Conservation (phyloP, 2,329 filamentous ascomycete species). For the Didymosphaeria variabile region DNA sequence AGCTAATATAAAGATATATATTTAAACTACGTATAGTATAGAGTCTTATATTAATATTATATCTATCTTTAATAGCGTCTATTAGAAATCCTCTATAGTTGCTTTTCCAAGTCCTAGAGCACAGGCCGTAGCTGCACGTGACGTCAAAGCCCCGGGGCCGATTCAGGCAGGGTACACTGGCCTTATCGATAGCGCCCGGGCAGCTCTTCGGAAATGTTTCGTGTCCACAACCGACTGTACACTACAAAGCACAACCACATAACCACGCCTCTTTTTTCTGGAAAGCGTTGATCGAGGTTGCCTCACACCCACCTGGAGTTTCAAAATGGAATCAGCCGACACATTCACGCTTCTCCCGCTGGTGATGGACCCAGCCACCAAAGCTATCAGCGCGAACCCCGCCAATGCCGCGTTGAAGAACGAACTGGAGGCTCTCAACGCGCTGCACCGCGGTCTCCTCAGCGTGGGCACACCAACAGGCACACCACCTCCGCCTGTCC, state of each 20-base stretch:
- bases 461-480: slow-evolving; percentile 67
- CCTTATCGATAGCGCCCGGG: slow-evolving; percentile 6
- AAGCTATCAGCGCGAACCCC: slow-evolving; percentile 68
- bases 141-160: not conserved
- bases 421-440: slow-evolving; percentile 76
- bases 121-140: no score
- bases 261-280: not conserved
- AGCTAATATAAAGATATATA: no score
- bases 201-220: slow-evolving; percentile 7
- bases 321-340: slow-evolving; percentile 56
- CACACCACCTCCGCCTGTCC: slow-evolving; percentile 84
- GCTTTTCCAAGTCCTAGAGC: no score
- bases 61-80: no score
- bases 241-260: not conserved
- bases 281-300: not conserved
- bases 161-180: not conserved
- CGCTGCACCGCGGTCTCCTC: slow-evolving; percentile 78
- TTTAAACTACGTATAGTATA: no score
- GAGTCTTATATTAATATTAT: no score
- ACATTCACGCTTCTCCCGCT: slow-evolving; percentile 86
- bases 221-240: not conserved
- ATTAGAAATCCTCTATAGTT: no score
- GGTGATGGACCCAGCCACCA: slow-evolving; percentile 80
- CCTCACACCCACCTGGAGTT: not conserved
- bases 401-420: slow-evolving; percentile 46